Percentiles rank a stretch among this genome's conserved stretches.
phyloP scores from a whole-genome alignment of 2,329 filamentous ascomycete genomes.

The Aureobasidium musti region DNA sequence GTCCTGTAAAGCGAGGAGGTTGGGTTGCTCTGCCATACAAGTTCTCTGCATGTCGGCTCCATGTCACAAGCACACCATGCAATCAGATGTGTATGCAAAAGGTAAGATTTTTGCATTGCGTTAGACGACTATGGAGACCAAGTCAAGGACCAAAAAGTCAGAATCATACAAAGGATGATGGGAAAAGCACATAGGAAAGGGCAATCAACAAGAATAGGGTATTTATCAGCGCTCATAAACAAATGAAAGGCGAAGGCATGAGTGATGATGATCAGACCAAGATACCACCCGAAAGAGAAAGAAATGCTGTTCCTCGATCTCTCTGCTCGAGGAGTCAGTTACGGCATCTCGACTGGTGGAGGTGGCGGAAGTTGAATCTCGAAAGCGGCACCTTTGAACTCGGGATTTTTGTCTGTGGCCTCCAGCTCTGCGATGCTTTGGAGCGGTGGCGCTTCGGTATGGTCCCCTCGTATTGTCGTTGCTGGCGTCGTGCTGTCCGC shows the following conservation, averaged over 20 bases:
- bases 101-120: neutral
- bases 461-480: neutral
- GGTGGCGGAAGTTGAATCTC: neutral
- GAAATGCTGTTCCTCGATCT: neutral
- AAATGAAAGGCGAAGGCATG: neutral
- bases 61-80: no score
- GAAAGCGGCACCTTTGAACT: neutral
- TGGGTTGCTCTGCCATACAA: neutral
- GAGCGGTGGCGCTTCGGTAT: neutral
- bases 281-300: neutral
- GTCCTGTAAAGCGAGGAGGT: neutral
- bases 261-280: neutral
- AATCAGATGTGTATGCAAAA: neutral
- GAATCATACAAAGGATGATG: neutral
- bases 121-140: neutral
- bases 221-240: neutral
- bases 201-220: neutral
- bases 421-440: constrained; percentile 19
- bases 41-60: neutral
- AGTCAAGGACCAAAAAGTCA: neutral
- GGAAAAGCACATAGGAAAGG: neutral
- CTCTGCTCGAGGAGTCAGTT: neutral
- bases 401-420: neutral
- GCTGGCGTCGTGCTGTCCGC: constrained; percentile 6
- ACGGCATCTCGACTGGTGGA: constrained; percentile 19